Base-by-base conservation (phyloP, 805 yeast genomes). In the Metschnikowia borealis region DNA sequence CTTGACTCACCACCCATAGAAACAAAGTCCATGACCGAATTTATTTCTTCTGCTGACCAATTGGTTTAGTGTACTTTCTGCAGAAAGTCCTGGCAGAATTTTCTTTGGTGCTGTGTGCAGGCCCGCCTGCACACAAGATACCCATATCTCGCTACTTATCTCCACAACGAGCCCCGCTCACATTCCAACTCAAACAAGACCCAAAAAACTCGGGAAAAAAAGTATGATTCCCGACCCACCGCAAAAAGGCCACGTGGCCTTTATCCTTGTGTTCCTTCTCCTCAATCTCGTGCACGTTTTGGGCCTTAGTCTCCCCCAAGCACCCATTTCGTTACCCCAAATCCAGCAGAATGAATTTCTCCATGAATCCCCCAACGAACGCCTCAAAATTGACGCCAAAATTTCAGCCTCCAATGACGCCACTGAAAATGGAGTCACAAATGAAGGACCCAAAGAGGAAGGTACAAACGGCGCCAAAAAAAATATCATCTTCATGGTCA, bases 401-500 rank as follows among this genome's bases (percentile, higher is more conserved):
- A 20, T 3, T 20, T 3, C 11, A 8, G 29, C 29, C 29, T 3
- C 29, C 10, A 10, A 2, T 23, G 26, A 23, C 26, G 26, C 10
- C 10, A 7, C 26, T 7, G 10, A 23, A 23, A 23, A 2, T 26
- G 29, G 8, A 2, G 8, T 3, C 10, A 2, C 26, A 23, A 23
- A 23, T 23, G 26, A 23, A 23, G 26, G 26, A 2, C 10, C 26
- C 11, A 26, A 26, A 26, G 8, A 8, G 8, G 11, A 8, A 8
- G 11, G 3, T 18, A 18, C 2, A 3, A 18, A 18, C 20, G 20
- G 29, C 5, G 5, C 29, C 11, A 87, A 87, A 73, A 84, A 81
- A 61, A 89, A 89, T 61, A 78, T 90, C 50, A 85, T 89, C 47
- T 88, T 89, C 73, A 83, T 89, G 80, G 96, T 89, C 32, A 84